Percentiles rank a stretch among this genome's conserved stretches.
Conservation (phyloP, 495 filamentous ascomycete species). For the Hyaloscypha bicolor region DNA sequence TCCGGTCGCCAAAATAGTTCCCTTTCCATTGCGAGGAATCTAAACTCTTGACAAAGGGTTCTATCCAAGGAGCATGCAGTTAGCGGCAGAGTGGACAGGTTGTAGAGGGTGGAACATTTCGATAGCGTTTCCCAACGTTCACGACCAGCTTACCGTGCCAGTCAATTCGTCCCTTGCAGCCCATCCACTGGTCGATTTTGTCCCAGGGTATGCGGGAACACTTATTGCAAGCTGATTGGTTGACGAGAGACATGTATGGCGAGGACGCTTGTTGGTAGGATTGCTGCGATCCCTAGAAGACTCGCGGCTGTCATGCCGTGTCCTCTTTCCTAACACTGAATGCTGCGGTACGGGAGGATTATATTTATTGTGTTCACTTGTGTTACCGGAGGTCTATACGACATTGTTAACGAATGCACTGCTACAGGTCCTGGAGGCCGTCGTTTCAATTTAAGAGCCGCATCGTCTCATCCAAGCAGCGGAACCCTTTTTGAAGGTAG, state of each 20-base stretch:
- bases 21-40: constrained; percentile 20
- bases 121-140: constrained; percentile 25
- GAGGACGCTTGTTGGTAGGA: constrained; percentile 14
- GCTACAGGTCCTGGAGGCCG: constrained; percentile 2
- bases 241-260: constrained; percentile 14
- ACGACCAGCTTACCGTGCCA: constrained; percentile 17
- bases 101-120: constrained; percentile 21
- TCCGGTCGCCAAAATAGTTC: constrained; percentile 24
- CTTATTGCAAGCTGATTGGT: constrained; percentile 12
- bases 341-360: constrained; percentile 11
- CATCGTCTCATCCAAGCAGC: constrained; percentile 4
- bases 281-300: constrained; percentile 15
- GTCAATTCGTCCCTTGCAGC: constrained; percentile 13
- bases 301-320: constrained; percentile 10
- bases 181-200: constrained; percentile 15
- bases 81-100: constrained; percentile 27
- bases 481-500: constrained; percentile 12
- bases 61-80: constrained; percentile 30
- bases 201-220: constrained; percentile 12
- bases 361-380: constrained; percentile 9
- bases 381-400: constrained; percentile 9
- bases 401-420: constrained; percentile 12
- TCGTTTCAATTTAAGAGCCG: constrained; percentile 15
- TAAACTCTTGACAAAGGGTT: constrained; percentile 18
- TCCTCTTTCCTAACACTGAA: constrained; percentile 17